Percentiles rank a stretch among this genome's conserved stretches.
Conservation (phyloP, 495 filamentous ascomycete species). For the Penicillium riverlandense region DNA sequence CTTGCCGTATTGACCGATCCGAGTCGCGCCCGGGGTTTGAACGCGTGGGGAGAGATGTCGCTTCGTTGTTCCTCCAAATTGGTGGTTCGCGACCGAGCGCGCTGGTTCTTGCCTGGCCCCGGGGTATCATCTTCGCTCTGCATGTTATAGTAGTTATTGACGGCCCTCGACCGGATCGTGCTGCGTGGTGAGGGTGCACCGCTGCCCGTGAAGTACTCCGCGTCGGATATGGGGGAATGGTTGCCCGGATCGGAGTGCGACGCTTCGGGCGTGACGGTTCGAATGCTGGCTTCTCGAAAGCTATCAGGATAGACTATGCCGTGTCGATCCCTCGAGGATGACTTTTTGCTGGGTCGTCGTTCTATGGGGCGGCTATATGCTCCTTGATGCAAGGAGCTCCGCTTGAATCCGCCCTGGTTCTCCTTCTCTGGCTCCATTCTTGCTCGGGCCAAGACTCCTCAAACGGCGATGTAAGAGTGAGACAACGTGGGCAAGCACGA, state of each 20-base stretch:
- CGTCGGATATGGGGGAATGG: slow-evolving; percentile 34
- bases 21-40: slow-evolving; percentile 33
- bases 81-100: slow-evolving; percentile 43
- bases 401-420: slow-evolving; percentile 26
- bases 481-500: neutral
- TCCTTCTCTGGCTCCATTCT: slow-evolving; percentile 40
- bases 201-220: slow-evolving; percentile 29
- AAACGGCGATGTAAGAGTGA: slow-evolving; percentile 2
- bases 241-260: slow-evolving; percentile 21
- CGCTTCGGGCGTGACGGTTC: slow-evolving; percentile 40
- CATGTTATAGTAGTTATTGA: slow-evolving; percentile 25
- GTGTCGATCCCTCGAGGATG: slow-evolving; percentile 45
- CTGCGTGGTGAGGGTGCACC: slow-evolving; percentile 36
- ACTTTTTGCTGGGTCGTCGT: slow-evolving; percentile 46
- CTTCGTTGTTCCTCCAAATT: slow-evolving; percentile 41
- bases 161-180: slow-evolving; percentile 24
- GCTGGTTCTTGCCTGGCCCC: slow-evolving; percentile 26
- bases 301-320: slow-evolving; percentile 48
- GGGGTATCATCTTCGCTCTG: slow-evolving; percentile 28
- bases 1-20: slow-evolving; percentile 37
- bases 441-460: slow-evolving; percentile 10
- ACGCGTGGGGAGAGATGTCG: slow-evolving; percentile 31
- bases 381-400: slow-evolving; percentile 38
- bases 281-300: slow-evolving; percentile 40
- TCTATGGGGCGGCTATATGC: slow-evolving; percentile 39